A percentile compares a stretch with the other conserved stretches of the same genome.
phyloP scores from a whole-genome alignment of 176 grass and related monocot species.

The Typha latifolia region DNA sequence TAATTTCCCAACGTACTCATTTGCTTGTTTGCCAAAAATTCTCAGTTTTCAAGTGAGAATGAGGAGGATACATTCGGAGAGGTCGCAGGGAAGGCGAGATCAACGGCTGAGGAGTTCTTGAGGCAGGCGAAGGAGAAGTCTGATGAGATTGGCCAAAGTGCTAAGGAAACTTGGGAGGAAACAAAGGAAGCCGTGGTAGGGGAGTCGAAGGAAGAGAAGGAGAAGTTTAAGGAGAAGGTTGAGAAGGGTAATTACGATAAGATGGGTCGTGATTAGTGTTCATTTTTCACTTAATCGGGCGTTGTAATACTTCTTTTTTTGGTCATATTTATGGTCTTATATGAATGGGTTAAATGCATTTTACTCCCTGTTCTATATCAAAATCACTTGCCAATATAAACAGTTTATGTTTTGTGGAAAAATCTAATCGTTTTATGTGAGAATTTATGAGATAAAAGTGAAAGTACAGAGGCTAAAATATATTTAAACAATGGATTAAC shows the following conservation, averaged over 20 bases:
- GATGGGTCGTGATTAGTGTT: neutral
- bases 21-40: too few species aligned
- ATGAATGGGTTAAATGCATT: too few species aligned
- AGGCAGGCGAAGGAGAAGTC: conserved; percentile 80
- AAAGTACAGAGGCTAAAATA: too few species aligned
- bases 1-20: too few species aligned
- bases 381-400: too few species aligned
- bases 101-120: conserved; percentile 74
- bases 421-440: too few species aligned
- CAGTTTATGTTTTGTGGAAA: too few species aligned
- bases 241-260: conserved; percentile 56
- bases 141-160: conserved; percentile 29
- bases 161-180: conserved; percentile 47
- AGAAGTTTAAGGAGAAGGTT: conserved; percentile 49
- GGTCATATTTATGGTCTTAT: neutral
- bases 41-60: conserved; percentile 39
- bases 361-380: too few species aligned
- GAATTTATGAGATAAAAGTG: too few species aligned
- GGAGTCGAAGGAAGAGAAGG: conserved; percentile 41
- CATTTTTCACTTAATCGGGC: neutral
- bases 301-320: neutral
- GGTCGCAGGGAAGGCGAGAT: conserved; percentile 52
- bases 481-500: too few species aligned
- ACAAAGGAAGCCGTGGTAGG: conserved; percentile 52
- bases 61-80: conserved; percentile 32